A percentile compares a stretch with the other conserved stretches of the same genome.
Conservation (phyloP, 2,329 filamentous ascomycete genomes). For the Lasiodiplodia hormozganensis region DNA sequence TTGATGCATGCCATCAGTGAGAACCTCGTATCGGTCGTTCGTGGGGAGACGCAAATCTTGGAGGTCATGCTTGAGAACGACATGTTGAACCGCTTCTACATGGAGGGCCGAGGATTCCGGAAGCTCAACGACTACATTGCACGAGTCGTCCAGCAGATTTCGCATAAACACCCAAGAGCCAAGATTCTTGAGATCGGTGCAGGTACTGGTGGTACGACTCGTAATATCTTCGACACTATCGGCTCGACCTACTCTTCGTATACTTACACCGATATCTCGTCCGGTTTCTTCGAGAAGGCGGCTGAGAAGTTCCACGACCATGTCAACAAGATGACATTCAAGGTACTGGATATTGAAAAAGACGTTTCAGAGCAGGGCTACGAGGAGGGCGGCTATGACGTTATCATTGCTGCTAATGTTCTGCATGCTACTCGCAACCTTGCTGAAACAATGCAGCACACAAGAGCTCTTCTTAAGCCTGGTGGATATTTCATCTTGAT, state of each 20-base stretch:
- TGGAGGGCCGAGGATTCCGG: neutral
- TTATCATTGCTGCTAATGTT: slow-evolving; percentile 33
- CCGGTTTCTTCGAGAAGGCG: slow-evolving; percentile 29
- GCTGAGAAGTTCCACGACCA: slow-evolving; percentile 12
- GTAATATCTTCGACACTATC: slow-evolving; percentile 13
- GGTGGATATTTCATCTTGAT: slow-evolving; percentile 31
- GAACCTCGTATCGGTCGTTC: neutral
- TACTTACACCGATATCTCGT: slow-evolving; percentile 34
- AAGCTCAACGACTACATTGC: neutral
- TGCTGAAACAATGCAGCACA: slow-evolving; percentile 27
- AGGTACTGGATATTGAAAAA: slow-evolving; percentile 29
- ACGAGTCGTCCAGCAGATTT: neutral
- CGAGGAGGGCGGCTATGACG: slow-evolving; percentile 30
- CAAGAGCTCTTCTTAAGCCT: slow-evolving; percentile 3
- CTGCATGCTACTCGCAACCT: slow-evolving; percentile 33
- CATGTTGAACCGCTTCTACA: slow-evolving; percentile 8
- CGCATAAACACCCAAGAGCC: slow-evolving; percentile 1
- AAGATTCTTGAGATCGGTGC: slow-evolving; percentile 32
- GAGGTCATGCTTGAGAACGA: neutral
- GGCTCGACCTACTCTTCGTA: slow-evolving; percentile 30
- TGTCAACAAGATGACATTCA: slow-evolving; percentile 29
- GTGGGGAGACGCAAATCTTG: neutral
- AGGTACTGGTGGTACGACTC: slow-evolving; percentile 32
- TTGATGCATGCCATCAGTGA: neutral
- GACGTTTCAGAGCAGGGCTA: slow-evolving; percentile 30